These are phyloP conservation scores for Paragyromitra xinjiangensis DNA, from an alignment of 495 filamentous ascomycete species.

Conservation along the genomic window DNA sequence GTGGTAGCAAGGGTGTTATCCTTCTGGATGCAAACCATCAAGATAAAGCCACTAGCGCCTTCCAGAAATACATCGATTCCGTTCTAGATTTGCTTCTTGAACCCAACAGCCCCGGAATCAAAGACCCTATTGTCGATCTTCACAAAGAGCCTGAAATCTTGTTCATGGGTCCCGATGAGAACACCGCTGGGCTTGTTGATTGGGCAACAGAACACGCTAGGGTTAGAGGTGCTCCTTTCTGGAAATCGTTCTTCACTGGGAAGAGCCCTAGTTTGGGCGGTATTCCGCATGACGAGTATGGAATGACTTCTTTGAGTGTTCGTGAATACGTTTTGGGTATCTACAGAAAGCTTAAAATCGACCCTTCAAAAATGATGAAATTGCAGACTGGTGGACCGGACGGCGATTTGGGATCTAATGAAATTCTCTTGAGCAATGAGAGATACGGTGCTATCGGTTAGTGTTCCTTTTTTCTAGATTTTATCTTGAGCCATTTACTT, in stretches of 20 bases:
- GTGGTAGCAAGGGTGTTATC: conserved; percentile 97
- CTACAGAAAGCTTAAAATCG: conserved; percentile 91
- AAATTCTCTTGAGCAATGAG: conserved; percentile 94
- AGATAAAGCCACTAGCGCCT: conserved; percentile 87
- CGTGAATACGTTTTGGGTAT: conserved; percentile 95
- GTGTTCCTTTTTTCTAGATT: background rate
- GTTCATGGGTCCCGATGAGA: conserved; percentile 99
- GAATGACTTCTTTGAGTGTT: conserved; percentile 97
- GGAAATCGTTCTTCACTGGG: conserved; percentile 99
- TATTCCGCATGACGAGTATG: conserved; percentile 94
- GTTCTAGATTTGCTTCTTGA: conserved; percentile 93
- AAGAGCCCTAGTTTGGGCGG: conserved; percentile 95
- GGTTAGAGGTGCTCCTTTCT: conserved; percentile 89
- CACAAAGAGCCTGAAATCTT: conserved; percentile 94
- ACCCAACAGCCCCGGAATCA: conserved; percentile 92
- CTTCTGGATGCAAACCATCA: conserved; percentile 92
- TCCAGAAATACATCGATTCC: conserved; percentile 99
- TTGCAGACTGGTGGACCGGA: conserved; percentile 98
- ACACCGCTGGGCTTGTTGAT: conserved; percentile 94
- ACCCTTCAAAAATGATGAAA: conserved; percentile 83
- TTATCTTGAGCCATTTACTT: conserved; percentile 14
- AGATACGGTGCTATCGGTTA: conserved; percentile 79
- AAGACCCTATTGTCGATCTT: conserved; percentile 96
- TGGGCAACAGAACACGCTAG: conserved; percentile 97
- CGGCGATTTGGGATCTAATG: conserved; percentile 95